Conservation (phyloP, 345 rosid species). For the Stellera chamaejasme region DNA sequence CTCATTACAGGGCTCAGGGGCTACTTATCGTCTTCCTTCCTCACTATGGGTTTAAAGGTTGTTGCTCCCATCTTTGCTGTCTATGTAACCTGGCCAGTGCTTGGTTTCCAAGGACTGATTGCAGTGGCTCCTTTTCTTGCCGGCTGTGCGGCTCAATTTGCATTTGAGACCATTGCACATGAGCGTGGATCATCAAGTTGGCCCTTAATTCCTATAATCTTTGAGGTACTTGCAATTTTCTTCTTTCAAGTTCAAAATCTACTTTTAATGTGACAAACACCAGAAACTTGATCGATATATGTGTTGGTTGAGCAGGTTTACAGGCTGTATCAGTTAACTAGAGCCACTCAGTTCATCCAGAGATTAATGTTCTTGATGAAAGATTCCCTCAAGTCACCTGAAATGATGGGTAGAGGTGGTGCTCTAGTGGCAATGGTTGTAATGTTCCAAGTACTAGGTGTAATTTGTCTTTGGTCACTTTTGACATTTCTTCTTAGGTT, state of each 20-base stretch:
- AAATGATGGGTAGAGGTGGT: conserved; percentile 40
- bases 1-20: conserved; percentile 79
- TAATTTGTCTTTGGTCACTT: conserved; percentile 80
- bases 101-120: conserved; percentile 50
- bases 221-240: conserved; percentile 48
- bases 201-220: conserved; percentile 74
- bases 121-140: conserved; percentile 66
- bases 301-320: conserved; percentile 48
- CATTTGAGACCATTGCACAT: conserved; percentile 46
- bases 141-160: conserved; percentile 67
- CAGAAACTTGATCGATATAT: conserved; percentile 6
- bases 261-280: conserved; percentile 8
- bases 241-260: not conserved
- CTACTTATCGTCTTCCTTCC: conserved; percentile 54
- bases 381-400: conserved; percentile 39
- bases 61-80: conserved; percentile 44
- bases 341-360: conserved; percentile 69
- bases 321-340: conserved; percentile 75
- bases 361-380: conserved; percentile 57
- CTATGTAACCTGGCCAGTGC: conserved; percentile 62
- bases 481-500: conserved; percentile 71
- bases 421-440: conserved; percentile 59
- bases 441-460: conserved; percentile 59
- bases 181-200: conserved; percentile 64
- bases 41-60: conserved; percentile 59